These are phyloP conservation scores for Vaccinium vitisidaea DNA, from an alignment of 148 eudicot species.

Conservation along the genomic window DNA sequence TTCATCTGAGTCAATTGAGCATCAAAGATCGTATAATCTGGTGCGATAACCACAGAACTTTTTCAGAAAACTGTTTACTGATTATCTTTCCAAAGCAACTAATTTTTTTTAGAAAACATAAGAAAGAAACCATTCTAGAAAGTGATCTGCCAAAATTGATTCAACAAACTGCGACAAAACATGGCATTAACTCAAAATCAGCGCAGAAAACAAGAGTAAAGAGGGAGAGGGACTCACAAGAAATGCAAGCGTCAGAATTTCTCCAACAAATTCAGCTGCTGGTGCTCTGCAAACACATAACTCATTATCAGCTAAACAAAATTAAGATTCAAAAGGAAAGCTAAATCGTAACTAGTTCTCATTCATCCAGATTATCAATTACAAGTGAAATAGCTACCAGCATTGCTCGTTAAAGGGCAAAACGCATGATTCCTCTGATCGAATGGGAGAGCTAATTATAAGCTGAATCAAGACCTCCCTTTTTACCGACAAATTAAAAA, in stretches of 20 bases:
- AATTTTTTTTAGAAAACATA: neutral
- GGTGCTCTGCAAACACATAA: neutral
- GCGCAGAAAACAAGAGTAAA: neutral
- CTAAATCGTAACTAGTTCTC: neutral
- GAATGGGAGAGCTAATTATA: neutral
- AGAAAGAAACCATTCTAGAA: neutral
- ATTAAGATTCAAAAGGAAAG: neutral
- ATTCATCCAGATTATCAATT: neutral
- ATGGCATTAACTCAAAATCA: neutral
- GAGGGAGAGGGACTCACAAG: slow-evolving; percentile 10
- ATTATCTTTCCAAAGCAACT: neutral
- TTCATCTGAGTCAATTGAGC: neutral
- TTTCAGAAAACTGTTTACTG: neutral
- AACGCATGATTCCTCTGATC: neutral
- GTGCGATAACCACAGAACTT: neutral
- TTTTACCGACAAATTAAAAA: neutral
- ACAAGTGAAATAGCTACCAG: neutral
- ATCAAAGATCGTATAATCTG: neutral
- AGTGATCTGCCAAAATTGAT: neutral
- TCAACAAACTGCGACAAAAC: neutral
- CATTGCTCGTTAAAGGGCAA: neutral
- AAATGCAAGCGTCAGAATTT: neutral
- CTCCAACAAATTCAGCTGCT: neutral
- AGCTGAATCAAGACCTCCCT: neutral
- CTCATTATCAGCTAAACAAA: neutral